Evolutionary conservation across 257 asterid genomes (phyloP), one percentile per base, ranked within the genome.

Genomic region (Scutellaria galericulata): DNA sequence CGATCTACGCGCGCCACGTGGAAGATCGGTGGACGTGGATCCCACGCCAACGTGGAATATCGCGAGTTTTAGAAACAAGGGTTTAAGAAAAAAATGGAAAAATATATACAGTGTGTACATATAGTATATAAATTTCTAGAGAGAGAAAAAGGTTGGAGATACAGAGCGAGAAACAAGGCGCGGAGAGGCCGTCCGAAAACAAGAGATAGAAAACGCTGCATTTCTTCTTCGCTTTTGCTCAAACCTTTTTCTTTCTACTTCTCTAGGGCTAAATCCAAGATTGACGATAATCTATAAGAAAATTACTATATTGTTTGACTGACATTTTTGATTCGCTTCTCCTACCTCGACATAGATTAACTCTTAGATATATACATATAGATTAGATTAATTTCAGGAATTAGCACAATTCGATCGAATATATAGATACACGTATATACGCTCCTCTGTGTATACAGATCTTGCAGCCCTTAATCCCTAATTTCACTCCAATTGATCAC

Each of bases 111-210:
- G 39, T 45, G 45, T 27, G 22, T 40, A 12, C 35, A 7, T 11
- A 41, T 40, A 20, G 37, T 68, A 40, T 55, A 24, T 41, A 15
- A n/a, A 15, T 41, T 41, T 80, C 0, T 77, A 83, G 82, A 80
- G 83, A 78, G 88, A 80, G 81, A 78, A 57, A 75, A 12, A 9
- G 48, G 6, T 11, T 12, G 51, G 57, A 78, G 73, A 76, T 77
- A 73, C 79, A 88, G 88, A 88, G 86, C 90, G 93, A 90, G 92
- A 89, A 90, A 89, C 92, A 89, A 93, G 96, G 98, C 97, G 97
- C 96, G 96, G 92, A 81, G 95, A 68, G 86, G 87, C 84, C 93
- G 90, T 89, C 96, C 82, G 84, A 87, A 84, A 84, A 81, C 79
- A 67, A 79, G 75, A 79, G 81, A 79, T 64, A 81, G 74, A 88